phyloP scores from a whole-genome alignment of 148 eudicot species.

The Limonium bicolor region DNA sequence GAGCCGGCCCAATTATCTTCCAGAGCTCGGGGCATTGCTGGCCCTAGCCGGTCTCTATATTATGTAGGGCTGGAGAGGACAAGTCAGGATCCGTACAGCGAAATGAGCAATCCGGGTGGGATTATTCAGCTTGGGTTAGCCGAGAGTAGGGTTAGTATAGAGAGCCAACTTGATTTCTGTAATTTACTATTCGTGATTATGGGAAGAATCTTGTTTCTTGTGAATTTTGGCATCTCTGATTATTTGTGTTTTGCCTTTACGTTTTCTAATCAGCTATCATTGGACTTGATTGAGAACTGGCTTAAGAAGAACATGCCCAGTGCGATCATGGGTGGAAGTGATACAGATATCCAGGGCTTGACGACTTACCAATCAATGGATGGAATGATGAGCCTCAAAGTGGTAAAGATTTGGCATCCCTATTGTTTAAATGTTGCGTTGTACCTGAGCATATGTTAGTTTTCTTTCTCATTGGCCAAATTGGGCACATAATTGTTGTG shows the following conservation, averaged over 20 bases:
- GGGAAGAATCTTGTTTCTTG: background rate
- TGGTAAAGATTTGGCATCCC: too few species aligned
- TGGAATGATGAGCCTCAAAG: slow-evolving; percentile 55
- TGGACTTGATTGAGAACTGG: slow-evolving; percentile 85
- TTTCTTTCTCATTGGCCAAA: too few species aligned
- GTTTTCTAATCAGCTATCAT: slow-evolving; percentile 32
- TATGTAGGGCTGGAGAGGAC: slow-evolving; percentile 53
- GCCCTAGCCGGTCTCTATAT: slow-evolving; percentile 38
- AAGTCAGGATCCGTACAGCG: slow-evolving; percentile 31
- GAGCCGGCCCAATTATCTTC: slow-evolving; percentile 27
- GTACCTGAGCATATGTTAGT: too few species aligned
- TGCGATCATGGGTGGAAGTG: slow-evolving; percentile 19
- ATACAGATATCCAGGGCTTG: slow-evolving; percentile 47
- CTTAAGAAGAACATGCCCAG: slow-evolving; percentile 29
- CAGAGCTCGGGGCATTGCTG: slow-evolving; percentile 34
- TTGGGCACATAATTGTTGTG: slow-evolving; percentile 4
- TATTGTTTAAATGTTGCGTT: too few species aligned
- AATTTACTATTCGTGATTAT: background rate
- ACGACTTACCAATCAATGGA: slow-evolving; percentile 69
- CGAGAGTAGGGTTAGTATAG: slow-evolving; percentile 66
- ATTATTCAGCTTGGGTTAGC: slow-evolving; percentile 69
- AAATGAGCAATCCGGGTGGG: slow-evolving; percentile 39
- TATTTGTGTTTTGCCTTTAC: slow-evolving; percentile 2
- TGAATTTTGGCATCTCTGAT: background rate
- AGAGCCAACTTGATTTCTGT: too few species aligned